Conservation (phyloP, 495 filamentous ascomycete species). For the Trichoderma orchidacearum region DNA sequence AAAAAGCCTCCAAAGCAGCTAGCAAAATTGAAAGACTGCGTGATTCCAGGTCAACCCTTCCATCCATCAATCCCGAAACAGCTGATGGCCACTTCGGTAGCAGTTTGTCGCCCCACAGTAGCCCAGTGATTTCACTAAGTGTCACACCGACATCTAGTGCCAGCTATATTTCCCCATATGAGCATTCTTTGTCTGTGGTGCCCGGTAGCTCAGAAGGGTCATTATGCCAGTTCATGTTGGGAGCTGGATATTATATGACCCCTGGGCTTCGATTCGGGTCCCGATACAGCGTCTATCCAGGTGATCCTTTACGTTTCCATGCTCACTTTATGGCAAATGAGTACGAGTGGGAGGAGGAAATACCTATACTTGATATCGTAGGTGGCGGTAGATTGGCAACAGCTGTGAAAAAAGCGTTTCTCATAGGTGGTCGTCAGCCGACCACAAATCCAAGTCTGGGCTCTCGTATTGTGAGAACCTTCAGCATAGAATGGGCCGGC, state of each 20-base stretch:
- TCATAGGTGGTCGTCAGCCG: slow-evolving; percentile 53
- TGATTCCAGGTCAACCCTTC: slow-evolving; percentile 1
- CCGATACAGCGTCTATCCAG: slow-evolving; percentile 86
- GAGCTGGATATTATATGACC: slow-evolving; percentile 68
- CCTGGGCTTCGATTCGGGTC: slow-evolving; percentile 92
- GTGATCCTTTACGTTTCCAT: slow-evolving; percentile 88
- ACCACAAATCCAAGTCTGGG: neutral
- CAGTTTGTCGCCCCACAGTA: neutral
- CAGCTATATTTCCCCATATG: neutral
- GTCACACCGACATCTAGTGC: slow-evolving; percentile 18
- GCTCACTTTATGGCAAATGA: slow-evolving; percentile 76
- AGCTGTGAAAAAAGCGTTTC: slow-evolving; percentile 87
- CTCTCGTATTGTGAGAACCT: neutral
- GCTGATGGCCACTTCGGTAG: neutral
- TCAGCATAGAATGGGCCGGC: slow-evolving; percentile 5
- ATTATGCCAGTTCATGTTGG: slow-evolving; percentile 38
- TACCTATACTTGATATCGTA: slow-evolving; percentile 71
- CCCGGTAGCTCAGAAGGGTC: neutral
- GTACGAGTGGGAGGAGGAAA: slow-evolving; percentile 72
- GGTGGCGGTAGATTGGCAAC: slow-evolving; percentile 80
- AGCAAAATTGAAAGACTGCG: neutral
- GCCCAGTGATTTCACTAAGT: slow-evolving; percentile 2
- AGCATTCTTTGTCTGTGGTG: neutral
- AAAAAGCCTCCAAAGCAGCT: neutral
- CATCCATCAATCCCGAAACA: slow-evolving; percentile 3